Evolutionary conservation across 140 eudicot genomes (phyloP), one percentile per base, ranked within the genome.

Genomic region (Bidens hawaiensis): DNA sequence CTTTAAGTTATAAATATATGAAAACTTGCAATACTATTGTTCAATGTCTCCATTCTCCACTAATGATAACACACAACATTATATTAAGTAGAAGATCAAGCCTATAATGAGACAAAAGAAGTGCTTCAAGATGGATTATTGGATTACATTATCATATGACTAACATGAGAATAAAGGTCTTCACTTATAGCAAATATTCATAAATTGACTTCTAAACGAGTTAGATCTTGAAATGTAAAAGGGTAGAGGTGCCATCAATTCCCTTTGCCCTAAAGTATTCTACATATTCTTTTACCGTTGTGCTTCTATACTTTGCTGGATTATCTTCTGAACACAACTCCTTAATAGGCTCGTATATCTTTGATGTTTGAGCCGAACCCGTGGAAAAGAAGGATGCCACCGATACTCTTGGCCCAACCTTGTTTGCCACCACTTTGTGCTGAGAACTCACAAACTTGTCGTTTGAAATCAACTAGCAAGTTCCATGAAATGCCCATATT

Each of bases 401-500:
- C 0, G 96, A 87, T 53, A 74, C 67, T 71, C 94, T 71, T 23
- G 96, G 89, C 13, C 94, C 83, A 8, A 61, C 60, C 30, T 68
- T 76, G 50, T 78, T 75, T 12, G 94, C 81, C 70, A 81, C 22
- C 49, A 81, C 96, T 62, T 84, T 78, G 65, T 87, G 94, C n/a
- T 77, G 67, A 4, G 79, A 73, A 28, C 89, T 87, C 34, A 73
- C 77, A 67, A 78, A 84, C 69, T 61, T 84, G 65, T 79, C 96
- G 23, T 87, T 87, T 16, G 11, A 40, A 31, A 57, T 31, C 46
- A 40, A 12, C 16, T 40, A 16, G 1, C 12, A 13, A 34, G 1
- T 34, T 34, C 41, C n/a, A n/a, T n/a, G n/a, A 11, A n/a, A 34
- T 34, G 41, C 12, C 18, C n/a, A n/a, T 27, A 21, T n/a, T n/a